A percentile compares a stretch with the other conserved stretches of the same genome.
Evolutionary conservation across 768 basidiomycete species (phyloP).

Genomic region (Porpolomopsis calyptriformis): DNA sequence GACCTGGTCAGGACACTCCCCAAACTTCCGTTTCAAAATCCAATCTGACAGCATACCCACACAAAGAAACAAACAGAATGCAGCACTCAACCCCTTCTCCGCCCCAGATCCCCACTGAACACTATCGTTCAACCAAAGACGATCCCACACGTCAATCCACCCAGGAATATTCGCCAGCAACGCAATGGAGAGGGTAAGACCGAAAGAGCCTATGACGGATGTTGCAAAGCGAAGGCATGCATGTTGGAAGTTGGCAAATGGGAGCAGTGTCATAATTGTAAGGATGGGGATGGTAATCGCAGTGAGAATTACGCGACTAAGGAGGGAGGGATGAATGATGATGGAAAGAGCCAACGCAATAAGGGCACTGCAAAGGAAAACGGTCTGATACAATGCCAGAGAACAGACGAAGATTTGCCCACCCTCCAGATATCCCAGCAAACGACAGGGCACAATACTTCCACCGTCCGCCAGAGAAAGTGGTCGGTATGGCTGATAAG

Average conservation of each 20-base stretch:
- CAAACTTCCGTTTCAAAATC: constrained; percentile 42
- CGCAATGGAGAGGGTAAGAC: constrained; percentile 42
- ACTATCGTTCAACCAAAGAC: constrained; percentile 42
- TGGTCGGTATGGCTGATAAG: constrained; percentile 37
- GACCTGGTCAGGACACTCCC: constrained; percentile 63
- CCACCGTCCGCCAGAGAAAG: constrained; percentile 45
- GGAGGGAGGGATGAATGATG: constrained; percentile 43
- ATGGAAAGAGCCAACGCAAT: constrained; percentile 43
- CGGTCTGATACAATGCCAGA: constrained; percentile 1
- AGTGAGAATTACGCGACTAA: constrained; percentile 35
- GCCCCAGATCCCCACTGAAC: constrained; percentile 41
- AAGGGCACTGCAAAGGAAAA: constrained; percentile 23
- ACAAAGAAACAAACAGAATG: constrained; percentile 40
- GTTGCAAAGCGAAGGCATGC: constrained; percentile 39
- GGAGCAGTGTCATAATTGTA: constrained; percentile 25
- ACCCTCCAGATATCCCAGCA: constrained; percentile 47
- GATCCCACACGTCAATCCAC: constrained; percentile 56
- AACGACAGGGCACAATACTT: constrained; percentile 39
- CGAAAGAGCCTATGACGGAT: constrained; percentile 47
- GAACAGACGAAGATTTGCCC: constrained; percentile 12
- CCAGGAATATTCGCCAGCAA: constrained; percentile 36
- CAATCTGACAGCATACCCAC: constrained; percentile 43
- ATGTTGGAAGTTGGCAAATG: constrained; percentile 35
- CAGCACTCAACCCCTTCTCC: constrained; percentile 52
- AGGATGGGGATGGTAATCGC: constrained; percentile 25